Evolutionary conservation across 352 stramenopile genomes (phyloP).

Genomic region (Globisporangium recalcitrans): DNA sequence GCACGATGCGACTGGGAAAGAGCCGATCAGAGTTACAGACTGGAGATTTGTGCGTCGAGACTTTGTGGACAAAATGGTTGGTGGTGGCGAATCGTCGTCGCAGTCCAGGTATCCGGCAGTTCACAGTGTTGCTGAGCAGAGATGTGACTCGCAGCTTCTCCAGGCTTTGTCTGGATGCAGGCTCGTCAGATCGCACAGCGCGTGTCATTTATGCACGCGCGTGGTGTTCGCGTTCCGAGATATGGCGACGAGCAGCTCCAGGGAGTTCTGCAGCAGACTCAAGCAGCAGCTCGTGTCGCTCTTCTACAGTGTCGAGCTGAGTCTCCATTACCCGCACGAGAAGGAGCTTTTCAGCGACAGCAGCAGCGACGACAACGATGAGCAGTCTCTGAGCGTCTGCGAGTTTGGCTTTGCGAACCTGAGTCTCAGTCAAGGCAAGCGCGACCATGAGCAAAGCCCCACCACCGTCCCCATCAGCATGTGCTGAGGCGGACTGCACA

Average conservation of each 20-base stretch:
- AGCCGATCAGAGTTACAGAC: not conserved
- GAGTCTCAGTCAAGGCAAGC: not conserved
- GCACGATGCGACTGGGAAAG: not conserved
- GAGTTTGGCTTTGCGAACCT: not conserved
- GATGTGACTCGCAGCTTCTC: not conserved
- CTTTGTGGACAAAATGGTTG: not conserved
- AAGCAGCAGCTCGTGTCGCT: not conserved
- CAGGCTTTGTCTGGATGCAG: not conserved
- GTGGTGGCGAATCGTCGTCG: not conserved
- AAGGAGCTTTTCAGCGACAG: not conserved
- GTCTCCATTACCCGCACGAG: conserved; percentile 9
- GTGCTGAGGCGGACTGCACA: not conserved
- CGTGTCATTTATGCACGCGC: conserved; percentile 7
- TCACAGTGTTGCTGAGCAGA: not conserved
- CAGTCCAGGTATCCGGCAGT: not conserved
- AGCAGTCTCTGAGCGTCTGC: not conserved
- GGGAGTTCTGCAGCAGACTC: not conserved
- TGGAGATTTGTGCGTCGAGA: not conserved
- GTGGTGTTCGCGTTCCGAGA: not conserved
- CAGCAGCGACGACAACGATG: not conserved
- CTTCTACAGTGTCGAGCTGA: conserved; percentile 4
- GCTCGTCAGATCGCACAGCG: not conserved
- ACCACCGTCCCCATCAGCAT: too few species aligned
- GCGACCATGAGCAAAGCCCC: not conserved
- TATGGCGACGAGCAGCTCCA: not conserved